Evolutionary conservation across 352 stramenopile species (phyloP).

Genomic region (Pythium apleroticum): DNA sequence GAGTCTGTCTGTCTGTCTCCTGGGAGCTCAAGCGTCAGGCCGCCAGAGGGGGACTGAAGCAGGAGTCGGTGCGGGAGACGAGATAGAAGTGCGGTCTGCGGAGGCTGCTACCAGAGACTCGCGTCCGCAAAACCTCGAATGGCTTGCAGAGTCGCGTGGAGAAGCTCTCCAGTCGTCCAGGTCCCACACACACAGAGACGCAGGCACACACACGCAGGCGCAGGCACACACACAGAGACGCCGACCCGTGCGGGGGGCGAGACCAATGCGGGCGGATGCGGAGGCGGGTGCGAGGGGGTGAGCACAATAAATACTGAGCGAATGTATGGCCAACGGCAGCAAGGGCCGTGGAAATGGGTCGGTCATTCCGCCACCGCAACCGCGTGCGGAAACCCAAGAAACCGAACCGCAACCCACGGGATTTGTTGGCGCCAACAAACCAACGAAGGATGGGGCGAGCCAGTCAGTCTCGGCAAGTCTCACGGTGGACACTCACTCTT

Average conservation of each 20-base stretch:
- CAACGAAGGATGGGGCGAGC: background rate
- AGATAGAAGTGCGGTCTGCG: background rate
- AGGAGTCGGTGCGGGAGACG: background rate
- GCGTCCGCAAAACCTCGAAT: background rate
- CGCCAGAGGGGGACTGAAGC: background rate
- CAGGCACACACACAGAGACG: constrained; percentile 11
- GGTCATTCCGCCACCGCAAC: background rate
- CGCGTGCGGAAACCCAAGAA: constrained; percentile 8
- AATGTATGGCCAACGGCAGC: constrained; percentile 32
- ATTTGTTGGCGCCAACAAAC: constrained; percentile 9
- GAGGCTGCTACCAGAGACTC: background rate
- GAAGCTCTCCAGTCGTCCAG: background rate
- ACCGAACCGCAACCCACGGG: constrained; percentile 12
- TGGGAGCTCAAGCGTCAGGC: background rate
- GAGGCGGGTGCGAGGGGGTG: constrained; percentile 19
- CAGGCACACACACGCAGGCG: background rate
- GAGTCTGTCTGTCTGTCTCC: background rate
- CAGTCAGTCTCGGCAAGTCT: background rate
- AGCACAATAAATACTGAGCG: constrained; percentile 46
- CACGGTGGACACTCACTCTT: background rate
- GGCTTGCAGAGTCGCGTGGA: background rate
- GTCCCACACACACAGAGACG: background rate
- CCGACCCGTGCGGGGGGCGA: background rate
- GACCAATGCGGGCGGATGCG: constrained; percentile 4
- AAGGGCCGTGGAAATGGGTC: constrained; percentile 5